Percentiles rank a stretch among this genome's conserved stretches.
These are phyloP conservation scores for Bipolaris cookei DNA, from an alignment of 2,329 filamentous ascomycete genomes.

Conservation along the genomic window DNA sequence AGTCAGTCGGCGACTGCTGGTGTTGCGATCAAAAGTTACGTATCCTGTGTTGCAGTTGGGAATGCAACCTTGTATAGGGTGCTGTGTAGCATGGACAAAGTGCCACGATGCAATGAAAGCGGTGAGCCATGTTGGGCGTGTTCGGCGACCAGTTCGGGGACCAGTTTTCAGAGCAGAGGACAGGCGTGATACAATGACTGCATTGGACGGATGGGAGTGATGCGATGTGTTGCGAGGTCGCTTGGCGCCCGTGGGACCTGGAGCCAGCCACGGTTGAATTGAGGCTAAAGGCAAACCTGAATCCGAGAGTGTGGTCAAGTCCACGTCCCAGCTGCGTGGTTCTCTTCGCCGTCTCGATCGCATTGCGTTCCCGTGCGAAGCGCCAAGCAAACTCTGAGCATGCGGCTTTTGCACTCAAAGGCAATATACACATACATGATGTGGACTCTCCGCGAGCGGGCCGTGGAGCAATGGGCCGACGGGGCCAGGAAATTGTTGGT, in stretches of 20 bases:
- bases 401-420: background rate
- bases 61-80: conserved; percentile 14
- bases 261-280: conserved; percentile 8
- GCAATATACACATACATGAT: no score
- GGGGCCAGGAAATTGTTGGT: background rate
- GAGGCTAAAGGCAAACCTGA: conserved; percentile 1
- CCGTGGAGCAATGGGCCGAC: no score
- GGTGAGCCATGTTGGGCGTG: conserved; percentile 21
- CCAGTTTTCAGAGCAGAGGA: background rate
- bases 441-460: no score
- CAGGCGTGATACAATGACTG: conserved; percentile 2
- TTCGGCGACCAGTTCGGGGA: conserved; percentile 22
- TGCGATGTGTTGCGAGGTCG: conserved; percentile 4
- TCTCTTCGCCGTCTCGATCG: background rate
- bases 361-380: background rate
- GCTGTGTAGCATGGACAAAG: conserved; percentile 8
- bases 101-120: conserved; percentile 12
- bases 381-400: background rate
- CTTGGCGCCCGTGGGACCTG: background rate
- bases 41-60: conserved; percentile 23
- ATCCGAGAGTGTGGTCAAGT: conserved; percentile 3
- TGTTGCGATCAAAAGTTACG: conserved; percentile 4
- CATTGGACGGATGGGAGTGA: background rate
- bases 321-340: conserved; percentile 4
- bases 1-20: background rate